Conservation (phyloP, 2,329 filamentous ascomycete genomes). For the Paraphaeosphaeria sporulosa region DNA sequence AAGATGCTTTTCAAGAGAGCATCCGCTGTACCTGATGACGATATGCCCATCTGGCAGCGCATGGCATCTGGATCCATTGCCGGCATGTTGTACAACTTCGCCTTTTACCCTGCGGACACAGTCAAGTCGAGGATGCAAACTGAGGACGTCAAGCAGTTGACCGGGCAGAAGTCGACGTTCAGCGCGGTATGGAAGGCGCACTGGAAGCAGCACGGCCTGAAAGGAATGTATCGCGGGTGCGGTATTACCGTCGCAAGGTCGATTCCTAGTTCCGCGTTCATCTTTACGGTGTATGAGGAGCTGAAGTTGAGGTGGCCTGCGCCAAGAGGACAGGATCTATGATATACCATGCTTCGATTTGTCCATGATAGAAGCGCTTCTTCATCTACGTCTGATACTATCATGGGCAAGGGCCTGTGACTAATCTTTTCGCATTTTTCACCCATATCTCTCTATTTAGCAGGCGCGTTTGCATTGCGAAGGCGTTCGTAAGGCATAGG, state of each 20-base stretch:
- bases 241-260: slow-evolving; percentile 89
- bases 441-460: neutral
- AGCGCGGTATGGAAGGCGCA: slow-evolving; percentile 73
- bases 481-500: slow-evolving; percentile 8
- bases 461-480: slow-evolving; percentile 9
- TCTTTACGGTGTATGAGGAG: slow-evolving; percentile 93
- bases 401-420: neutral
- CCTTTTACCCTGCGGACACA: slow-evolving; percentile 97
- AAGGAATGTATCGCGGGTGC: slow-evolving; percentile 90
- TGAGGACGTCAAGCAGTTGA: slow-evolving; percentile 67
- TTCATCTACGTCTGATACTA: neutral
- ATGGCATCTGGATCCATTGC: slow-evolving; percentile 86
- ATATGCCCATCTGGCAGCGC: slow-evolving; percentile 84
- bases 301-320: slow-evolving; percentile 64
- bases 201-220: slow-evolving; percentile 84
- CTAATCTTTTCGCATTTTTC: neutral
- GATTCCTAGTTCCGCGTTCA: slow-evolving; percentile 95
- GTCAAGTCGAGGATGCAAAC: slow-evolving; percentile 99
- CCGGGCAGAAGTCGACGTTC: slow-evolving; percentile 70
- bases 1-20: slow-evolving; percentile 72
- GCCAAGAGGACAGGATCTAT: slow-evolving; percentile 18
- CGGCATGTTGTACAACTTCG: slow-evolving; percentile 93
- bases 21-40: slow-evolving; percentile 54
- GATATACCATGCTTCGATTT: neutral
- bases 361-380: neutral